Conservation (phyloP, 331 rosid species). For the Quercus tomentella region DNA sequence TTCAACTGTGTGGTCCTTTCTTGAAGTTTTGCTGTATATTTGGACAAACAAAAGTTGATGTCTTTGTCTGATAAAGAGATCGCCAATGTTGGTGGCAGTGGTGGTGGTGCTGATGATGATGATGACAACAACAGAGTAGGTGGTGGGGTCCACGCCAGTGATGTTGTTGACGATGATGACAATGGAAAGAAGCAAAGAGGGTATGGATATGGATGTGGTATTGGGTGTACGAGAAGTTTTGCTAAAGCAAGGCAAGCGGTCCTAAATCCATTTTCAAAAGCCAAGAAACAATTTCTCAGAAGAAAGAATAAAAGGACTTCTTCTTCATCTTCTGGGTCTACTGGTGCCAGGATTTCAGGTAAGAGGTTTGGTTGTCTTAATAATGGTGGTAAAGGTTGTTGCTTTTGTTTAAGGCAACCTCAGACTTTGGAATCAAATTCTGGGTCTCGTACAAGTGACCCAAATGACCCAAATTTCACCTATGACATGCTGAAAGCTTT, state of each 20-base stretch:
- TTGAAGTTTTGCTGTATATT: not conserved
- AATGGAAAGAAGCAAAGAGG: constrained; percentile 25
- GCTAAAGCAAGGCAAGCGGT: constrained; percentile 39
- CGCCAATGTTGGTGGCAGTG: constrained; percentile 27
- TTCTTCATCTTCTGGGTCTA: not conserved
- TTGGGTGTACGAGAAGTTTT: constrained; percentile 24
- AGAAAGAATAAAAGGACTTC: constrained; percentile 23
- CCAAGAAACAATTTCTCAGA: constrained; percentile 33
- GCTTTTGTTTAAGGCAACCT: constrained; percentile 53
- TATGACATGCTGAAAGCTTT: constrained; percentile 49
- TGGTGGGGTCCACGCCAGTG: constrained; percentile 14
- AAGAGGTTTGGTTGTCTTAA: constrained; percentile 21
- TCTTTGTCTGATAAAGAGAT: constrained; percentile 50
- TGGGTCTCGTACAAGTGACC: constrained; percentile 48
- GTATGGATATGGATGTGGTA: not conserved
- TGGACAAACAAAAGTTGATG: constrained; percentile 33
- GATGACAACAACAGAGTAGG: constrained; percentile 17
- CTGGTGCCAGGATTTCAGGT: constrained; percentile 26
- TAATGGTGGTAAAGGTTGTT: constrained; percentile 34
- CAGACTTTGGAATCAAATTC: constrained; percentile 36
- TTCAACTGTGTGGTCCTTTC: too few species aligned
- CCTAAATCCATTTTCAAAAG: constrained; percentile 38
- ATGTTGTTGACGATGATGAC: constrained; percentile 14
- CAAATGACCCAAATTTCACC: constrained; percentile 57
- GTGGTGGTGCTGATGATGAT: constrained; percentile 34